Evolutionary conservation across 768 basidiomycete genomes (phyloP), one percentile per base, ranked within the genome.

Genomic region (Mycena venus): DNA sequence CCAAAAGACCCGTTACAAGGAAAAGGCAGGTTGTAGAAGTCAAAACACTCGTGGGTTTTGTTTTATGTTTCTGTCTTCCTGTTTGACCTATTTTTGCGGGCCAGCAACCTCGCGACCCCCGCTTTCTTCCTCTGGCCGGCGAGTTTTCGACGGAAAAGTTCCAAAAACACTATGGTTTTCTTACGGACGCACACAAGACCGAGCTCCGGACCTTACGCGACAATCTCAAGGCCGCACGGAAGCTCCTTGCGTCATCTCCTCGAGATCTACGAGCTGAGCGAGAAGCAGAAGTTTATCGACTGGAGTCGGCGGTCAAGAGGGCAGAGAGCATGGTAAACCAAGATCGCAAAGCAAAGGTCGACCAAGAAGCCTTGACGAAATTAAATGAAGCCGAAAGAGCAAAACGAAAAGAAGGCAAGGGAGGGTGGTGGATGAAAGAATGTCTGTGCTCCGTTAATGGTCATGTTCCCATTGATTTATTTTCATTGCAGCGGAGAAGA

Each of bases 101-200:
- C 34, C 75, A 97, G 96, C 90, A 92, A 83, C 82, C 92, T 17
- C 91, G 96, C 34, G 97, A 99, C 84, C 97, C 97, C 1, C 91
- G 97, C 58, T 99, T 99, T 84, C 85, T 94, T 31, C 88, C 91
- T 31, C 83, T 94, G 11, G 87, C 93, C 17, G 96, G 96, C 17
- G 86, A 90, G 73, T 91, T 93, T 76, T 90, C 92, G 19, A 78
- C 87, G 0, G 83, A 91, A 56, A 90, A 90, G 38, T 97, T 95
- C 81, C 89, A 87, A 23, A 80, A 89, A 55, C 90, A 92, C 36
- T 98, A 98, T 77, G 85, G 85, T 1, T 98, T 99, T 82, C 86
- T 99, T 32, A 84, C 91, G 2, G 89, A 89, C 5, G 80, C 94
- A 58, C 94, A 93, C 78, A 81, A 85, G 53, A 84, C 83, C 8